These are phyloP conservation scores for Umbelopsis sp. DNA, from an alignment of 192 early-diverging fungal species.

Conservation along the genomic window DNA sequence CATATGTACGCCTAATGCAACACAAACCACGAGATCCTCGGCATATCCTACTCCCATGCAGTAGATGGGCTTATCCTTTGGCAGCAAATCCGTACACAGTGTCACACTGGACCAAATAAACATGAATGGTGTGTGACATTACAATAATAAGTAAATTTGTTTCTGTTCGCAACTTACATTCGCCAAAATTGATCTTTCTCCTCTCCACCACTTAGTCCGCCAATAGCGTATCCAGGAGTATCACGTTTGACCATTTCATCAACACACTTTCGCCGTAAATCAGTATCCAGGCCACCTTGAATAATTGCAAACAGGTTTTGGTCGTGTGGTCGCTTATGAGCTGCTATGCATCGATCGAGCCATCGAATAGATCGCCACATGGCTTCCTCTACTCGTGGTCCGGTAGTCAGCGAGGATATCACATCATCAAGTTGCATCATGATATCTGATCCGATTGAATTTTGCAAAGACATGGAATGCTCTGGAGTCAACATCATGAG, in stretches of 20 bases:
- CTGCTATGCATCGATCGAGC: slow-evolving; percentile 82
- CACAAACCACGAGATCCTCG: slow-evolving; percentile 84
- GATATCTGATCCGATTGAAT: slow-evolving; percentile 85
- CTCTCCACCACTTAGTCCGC: slow-evolving; percentile 86
- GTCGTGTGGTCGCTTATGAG: slow-evolving; percentile 65
- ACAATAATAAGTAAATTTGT: not conserved
- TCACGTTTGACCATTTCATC: slow-evolving; percentile 80
- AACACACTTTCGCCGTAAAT: slow-evolving; percentile 70
- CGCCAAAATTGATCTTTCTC: slow-evolving; percentile 86
- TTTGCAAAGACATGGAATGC: slow-evolving; percentile 84
- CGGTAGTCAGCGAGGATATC: slow-evolving; percentile 78
- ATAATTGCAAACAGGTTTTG: slow-evolving; percentile 91
- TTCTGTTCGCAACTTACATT: slow-evolving; percentile 44
- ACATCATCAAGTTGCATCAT: slow-evolving; percentile 95
- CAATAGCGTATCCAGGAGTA: slow-evolving; percentile 84
- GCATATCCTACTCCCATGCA: slow-evolving; percentile 92
- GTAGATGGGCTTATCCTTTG: slow-evolving; percentile 83
- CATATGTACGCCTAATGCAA: slow-evolving; percentile 87
- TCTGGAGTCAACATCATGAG: slow-evolving; percentile 84
- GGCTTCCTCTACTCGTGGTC: slow-evolving; percentile 84
- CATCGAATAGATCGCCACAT: slow-evolving; percentile 89
- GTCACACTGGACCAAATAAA: slow-evolving; percentile 45
- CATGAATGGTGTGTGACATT: not conserved
- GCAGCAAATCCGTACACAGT: slow-evolving; percentile 79
- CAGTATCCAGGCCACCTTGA: slow-evolving; percentile 78